Base-by-base conservation (phyloP, 345 rosid species). In the Geranium brycei region DNA sequence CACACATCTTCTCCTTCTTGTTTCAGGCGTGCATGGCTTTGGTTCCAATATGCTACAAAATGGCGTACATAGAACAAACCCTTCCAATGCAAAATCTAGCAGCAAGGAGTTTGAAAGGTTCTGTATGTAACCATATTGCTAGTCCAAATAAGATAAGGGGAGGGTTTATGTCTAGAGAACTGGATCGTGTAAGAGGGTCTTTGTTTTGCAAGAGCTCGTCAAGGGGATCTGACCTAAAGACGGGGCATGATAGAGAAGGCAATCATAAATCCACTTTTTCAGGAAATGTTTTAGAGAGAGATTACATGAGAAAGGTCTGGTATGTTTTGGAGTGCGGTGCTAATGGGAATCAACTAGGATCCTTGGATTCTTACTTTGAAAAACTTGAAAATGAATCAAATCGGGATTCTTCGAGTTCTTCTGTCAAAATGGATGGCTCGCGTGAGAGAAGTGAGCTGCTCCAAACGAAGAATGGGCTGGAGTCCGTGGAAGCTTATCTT, bases 361-460 rank as follows among this genome's bases (percentile, higher is more conserved):
- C 71, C 57, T 81, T 91, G 62, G 85, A 91, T 72, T 80, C 91
- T 57, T 91, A 91, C 80, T 85, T 89, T 35, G 75, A 77, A 59
- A 87, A 88, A 67, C 77, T 82, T 57, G 68, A 68, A 28, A 64
- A 62, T 15, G 74, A 66, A n/a, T 31, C 28, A 14, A 31, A 41
- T 64, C 63, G 60, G 62, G 47, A 62, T 51, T 55, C 65, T 62
- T 60, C 67, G 28, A 71, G 58, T 31, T 64, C 75, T 71, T 69
- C 72, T 38, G 30, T 63, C 12, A 18, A 64, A 64, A 64, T 13
- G 61, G 19, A 61, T 16, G 74, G 51, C 30, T 18, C 31, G 56
- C 51, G 61, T 4, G 59, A 68, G 19, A 11, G 32, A 68, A 68
- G 67, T 55, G 63, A 58, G 56, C 64, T 70, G 64, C 47, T 77